Evolutionary conservation across 768 basidiomycete species (phyloP).

Genomic region (Russula ochroleuca): DNA sequence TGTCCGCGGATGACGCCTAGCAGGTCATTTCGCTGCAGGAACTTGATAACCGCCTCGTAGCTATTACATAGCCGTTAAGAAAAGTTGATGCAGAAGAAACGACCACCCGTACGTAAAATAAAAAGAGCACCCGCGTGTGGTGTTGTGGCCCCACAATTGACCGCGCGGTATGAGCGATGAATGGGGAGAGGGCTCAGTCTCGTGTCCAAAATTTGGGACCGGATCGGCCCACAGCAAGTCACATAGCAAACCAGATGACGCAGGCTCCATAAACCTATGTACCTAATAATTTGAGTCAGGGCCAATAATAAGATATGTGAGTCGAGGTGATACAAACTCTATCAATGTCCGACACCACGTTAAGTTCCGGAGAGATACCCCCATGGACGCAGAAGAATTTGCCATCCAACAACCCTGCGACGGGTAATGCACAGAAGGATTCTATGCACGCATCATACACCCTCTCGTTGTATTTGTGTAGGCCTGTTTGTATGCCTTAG

Average conservation of each 20-base stretch:
- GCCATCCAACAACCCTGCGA: slow-evolving; percentile 88
- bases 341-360: slow-evolving; percentile 70
- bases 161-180: slow-evolving; percentile 53
- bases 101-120: slow-evolving; percentile 74
- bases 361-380: slow-evolving; percentile 84
- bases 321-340: slow-evolving; percentile 42
- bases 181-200: slow-evolving; percentile 51
- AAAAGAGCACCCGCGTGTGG: slow-evolving; percentile 85
- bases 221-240: slow-evolving; percentile 98
- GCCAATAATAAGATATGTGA: background rate
- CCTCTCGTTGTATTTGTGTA: slow-evolving; percentile 81
- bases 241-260: slow-evolving; percentile 85
- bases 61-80: slow-evolving; percentile 33
- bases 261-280: slow-evolving; percentile 91
- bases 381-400: slow-evolving; percentile 99
- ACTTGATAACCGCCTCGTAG: slow-evolving; percentile 87
- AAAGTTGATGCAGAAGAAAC: background rate
- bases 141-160: slow-evolving; percentile 71
- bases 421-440: slow-evolving; percentile 85
- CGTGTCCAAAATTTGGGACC: slow-evolving; percentile 81
- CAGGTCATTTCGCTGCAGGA: slow-evolving; percentile 86
- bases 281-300: slow-evolving; percentile 46
- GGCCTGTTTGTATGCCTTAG: slow-evolving; percentile 43
- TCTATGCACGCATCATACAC: slow-evolving; percentile 92
- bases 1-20: slow-evolving; percentile 95